These are phyloP conservation scores for Metschnikowia orientalis DNA, from an alignment of 805 yeast species.

Conservation along the genomic window DNA sequence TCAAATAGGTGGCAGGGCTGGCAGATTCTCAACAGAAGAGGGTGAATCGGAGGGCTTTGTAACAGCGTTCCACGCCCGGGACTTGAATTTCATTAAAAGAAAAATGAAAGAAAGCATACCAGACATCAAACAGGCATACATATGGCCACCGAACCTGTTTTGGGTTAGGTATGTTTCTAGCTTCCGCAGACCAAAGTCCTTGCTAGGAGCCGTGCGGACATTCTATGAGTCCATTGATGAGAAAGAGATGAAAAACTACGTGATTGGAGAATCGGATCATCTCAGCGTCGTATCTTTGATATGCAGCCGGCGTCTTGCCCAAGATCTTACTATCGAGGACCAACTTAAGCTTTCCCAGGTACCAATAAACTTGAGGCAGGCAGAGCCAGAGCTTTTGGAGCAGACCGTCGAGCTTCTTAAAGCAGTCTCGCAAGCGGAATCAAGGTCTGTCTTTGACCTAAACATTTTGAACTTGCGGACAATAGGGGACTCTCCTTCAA, in stretches of 20 bases:
- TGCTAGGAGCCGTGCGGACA: conserved; percentile 43
- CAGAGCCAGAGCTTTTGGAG: conserved; percentile 35
- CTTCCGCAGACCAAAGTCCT: conserved; percentile 48
- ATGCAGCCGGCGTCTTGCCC: conserved; percentile 27
- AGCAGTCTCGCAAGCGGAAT: conserved; percentile 51
- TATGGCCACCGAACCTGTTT: conserved; percentile 79
- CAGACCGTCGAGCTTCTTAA: conserved; percentile 43
- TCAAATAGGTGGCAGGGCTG: conserved; percentile 97
- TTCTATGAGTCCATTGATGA: conserved; percentile 40
- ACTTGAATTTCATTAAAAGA: conserved; percentile 41
- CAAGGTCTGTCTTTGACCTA: conserved; percentile 55
- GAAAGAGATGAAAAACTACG: conserved; percentile 23
- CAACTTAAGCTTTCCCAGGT: conserved; percentile 56
- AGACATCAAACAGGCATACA: conserved; percentile 53
- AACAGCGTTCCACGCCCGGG: conserved; percentile 45
- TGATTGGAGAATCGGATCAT: conserved; percentile 35
- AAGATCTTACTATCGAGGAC: conserved; percentile 45
- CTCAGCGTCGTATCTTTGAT: conserved; percentile 43
- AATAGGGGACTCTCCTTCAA: conserved; percentile 20
- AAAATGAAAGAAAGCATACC: conserved; percentile 50
- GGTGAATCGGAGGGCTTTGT: conserved; percentile 46
- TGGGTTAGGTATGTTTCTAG: conserved; percentile 63
- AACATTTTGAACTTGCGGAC: conserved; percentile 27
- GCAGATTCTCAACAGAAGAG: conserved; percentile 51
- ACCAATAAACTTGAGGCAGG: conserved; percentile 43